Evolutionary conservation across 768 basidiomycete species (phyloP).

Genomic region (Mycena maculata): DNA sequence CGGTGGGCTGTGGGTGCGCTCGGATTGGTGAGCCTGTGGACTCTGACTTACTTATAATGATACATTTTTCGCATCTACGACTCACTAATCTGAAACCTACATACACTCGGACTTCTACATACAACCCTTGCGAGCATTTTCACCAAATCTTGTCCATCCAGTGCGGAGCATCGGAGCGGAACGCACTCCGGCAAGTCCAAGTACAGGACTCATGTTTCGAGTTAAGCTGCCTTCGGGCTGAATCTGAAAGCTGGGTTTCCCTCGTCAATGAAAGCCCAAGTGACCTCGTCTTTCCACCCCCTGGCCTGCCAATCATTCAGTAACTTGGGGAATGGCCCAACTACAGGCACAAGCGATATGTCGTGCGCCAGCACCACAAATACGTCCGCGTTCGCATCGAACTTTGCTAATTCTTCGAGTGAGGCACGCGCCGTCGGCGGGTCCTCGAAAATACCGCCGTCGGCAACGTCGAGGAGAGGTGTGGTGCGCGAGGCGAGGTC

Average conservation of each 20-base stretch:
- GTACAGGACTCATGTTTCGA: no score
- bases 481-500: constrained; percentile 23
- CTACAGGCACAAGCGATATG: constrained; percentile 19
- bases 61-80: no score
- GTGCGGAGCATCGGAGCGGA: no score
- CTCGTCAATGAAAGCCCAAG: constrained; percentile 35
- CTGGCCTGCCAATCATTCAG: constrained; percentile 35
- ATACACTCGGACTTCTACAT: no score
- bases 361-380: constrained; percentile 36
- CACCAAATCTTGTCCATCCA: no score
- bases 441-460: constrained; percentile 24
- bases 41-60: constrained; percentile 15
- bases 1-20: constrained; percentile 9
- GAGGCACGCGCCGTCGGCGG: constrained; percentile 21
- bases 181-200: no score
- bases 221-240: not conserved
- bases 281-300: constrained; percentile 33
- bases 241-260: constrained; percentile 24
- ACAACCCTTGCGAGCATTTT: no score
- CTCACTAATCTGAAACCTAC: no score
- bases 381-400: constrained; percentile 36
- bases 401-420: constrained; percentile 13
- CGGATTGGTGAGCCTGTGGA: constrained; percentile 11
- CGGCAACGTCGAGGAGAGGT: constrained; percentile 17
- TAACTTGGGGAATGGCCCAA: constrained; percentile 25